Percentiles rank a stretch among this genome's conserved stretches.
Evolutionary conservation across 495 filamentous ascomycete species (phyloP).

Genomic region (Glarea lozoyensis): DNA sequence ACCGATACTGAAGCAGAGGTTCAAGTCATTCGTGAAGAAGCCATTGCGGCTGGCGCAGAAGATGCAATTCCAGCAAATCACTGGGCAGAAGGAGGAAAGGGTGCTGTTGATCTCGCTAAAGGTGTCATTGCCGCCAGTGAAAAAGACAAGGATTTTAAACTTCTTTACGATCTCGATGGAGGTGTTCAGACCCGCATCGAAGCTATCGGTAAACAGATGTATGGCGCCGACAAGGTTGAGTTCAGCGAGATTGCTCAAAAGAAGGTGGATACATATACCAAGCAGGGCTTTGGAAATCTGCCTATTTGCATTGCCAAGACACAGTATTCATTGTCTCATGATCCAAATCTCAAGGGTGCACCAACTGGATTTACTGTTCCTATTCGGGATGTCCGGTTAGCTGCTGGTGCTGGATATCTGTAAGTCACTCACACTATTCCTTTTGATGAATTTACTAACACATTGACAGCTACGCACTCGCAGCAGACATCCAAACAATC

Average conservation of each 20-base stretch:
- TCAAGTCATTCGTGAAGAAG: constrained; percentile 77
- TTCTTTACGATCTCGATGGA: constrained; percentile 75
- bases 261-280: constrained; percentile 90
- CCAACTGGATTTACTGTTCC: constrained; percentile 93
- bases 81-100: constrained; percentile 92
- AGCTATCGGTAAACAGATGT: constrained; percentile 85
- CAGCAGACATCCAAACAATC: constrained; percentile 97
- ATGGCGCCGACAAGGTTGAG: constrained; percentile 82
- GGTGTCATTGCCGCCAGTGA: constrained; percentile 74
- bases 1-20: constrained; percentile 94
- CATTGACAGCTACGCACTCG: constrained; percentile 70
- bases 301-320: constrained; percentile 98
- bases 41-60: constrained; percentile 84
- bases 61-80: constrained; percentile 92
- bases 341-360: constrained; percentile 90
- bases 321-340: constrained; percentile 93
- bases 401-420: constrained; percentile 82
- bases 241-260: constrained; percentile 90
- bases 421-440: constrained; percentile 33
- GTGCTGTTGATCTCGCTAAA: constrained; percentile 83
- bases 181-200: constrained; percentile 86
- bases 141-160: constrained; percentile 82
- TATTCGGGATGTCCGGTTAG: constrained; percentile 88
- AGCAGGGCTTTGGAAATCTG: constrained; percentile 84
- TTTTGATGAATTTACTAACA: constrained; percentile 5